phyloP scores from a whole-genome alignment of 768 basidiomycete species.

The Tulasnella sp. region DNA sequence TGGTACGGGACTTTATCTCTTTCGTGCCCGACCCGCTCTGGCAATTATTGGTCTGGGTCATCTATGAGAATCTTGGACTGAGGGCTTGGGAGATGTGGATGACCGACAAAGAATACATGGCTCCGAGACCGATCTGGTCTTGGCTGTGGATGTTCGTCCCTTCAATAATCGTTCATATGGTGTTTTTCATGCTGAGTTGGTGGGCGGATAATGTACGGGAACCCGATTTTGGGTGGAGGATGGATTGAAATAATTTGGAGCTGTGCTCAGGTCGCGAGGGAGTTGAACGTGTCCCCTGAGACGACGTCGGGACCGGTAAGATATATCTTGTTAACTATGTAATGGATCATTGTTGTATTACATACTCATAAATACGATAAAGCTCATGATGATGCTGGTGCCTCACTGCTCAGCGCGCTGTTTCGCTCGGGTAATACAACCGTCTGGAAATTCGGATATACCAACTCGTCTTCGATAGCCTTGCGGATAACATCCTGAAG shows the following conservation, averaged over 20 bases:
- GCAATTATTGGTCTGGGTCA: conserved; percentile 24
- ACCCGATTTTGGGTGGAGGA: not conserved
- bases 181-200: not conserved
- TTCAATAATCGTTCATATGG: not conserved
- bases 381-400: not conserved
- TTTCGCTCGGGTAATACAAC: conserved; percentile 39
- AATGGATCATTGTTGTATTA: conserved; percentile 1
- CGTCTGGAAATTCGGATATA: conserved; percentile 96
- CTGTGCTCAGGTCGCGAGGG: too few relatives aligned
- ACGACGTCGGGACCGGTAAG: not conserved
- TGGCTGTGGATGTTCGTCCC: conserved; percentile 7
- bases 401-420: not conserved
- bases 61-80: conserved; percentile 26
- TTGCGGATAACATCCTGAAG: conserved; percentile 95
- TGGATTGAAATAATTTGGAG: not conserved
- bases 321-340: not conserved
- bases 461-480: conserved; percentile 92
- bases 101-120: not conserved
- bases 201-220: not conserved
- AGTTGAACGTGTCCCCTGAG: not conserved
- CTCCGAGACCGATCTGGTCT: not conserved
- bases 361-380: conserved; percentile 6
- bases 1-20: conserved; percentile 1
- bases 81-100: conserved; percentile 25
- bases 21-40: conserved; percentile 25